Percentiles rank a stretch among this genome's conserved stretches.
Conservation (phyloP, 116 monocot species). For the Posidonia oceanica region DNA sequence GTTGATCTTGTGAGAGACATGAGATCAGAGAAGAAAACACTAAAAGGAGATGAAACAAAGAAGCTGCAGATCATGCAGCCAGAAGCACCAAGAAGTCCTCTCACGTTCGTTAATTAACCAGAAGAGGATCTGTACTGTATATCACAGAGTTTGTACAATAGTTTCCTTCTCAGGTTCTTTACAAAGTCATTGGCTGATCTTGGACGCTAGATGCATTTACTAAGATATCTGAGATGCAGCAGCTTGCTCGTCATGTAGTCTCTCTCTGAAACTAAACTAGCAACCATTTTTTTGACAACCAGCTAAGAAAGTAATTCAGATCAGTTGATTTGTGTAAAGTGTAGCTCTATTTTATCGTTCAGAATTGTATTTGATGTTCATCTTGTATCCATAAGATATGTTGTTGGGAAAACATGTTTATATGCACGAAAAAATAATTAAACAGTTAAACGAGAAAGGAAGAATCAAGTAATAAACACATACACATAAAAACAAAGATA, state of each 20-base stretch:
- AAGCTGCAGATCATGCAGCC: constrained; percentile 1
- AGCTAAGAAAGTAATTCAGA: background rate
- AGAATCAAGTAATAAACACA: too few species aligned
- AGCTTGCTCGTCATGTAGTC: background rate
- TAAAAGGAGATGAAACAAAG: constrained; percentile 13
- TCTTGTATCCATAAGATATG: too few species aligned
- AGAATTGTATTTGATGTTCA: too few species aligned
- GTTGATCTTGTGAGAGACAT: constrained; percentile 17
- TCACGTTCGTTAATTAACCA: constrained; percentile 29
- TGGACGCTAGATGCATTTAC: background rate
- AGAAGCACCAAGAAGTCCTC: constrained; percentile 46
- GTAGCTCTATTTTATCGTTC: too few species aligned
- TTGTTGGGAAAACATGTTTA: too few species aligned
- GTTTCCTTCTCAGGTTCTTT: background rate
- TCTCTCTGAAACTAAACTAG: background rate
- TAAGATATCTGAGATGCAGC: background rate
- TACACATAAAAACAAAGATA: too few species aligned
- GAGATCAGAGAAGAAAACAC: constrained; percentile 18
- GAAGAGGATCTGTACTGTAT: background rate
- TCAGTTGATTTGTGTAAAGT: too few species aligned
- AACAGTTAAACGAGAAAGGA: too few species aligned
- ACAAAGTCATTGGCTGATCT: background rate
- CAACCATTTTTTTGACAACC: background rate
- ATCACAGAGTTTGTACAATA: background rate
- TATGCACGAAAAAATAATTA: too few species aligned